Evolutionary conservation across 352 stramenopile species (phyloP).

Genomic region (Globisporangium solare): DNA sequence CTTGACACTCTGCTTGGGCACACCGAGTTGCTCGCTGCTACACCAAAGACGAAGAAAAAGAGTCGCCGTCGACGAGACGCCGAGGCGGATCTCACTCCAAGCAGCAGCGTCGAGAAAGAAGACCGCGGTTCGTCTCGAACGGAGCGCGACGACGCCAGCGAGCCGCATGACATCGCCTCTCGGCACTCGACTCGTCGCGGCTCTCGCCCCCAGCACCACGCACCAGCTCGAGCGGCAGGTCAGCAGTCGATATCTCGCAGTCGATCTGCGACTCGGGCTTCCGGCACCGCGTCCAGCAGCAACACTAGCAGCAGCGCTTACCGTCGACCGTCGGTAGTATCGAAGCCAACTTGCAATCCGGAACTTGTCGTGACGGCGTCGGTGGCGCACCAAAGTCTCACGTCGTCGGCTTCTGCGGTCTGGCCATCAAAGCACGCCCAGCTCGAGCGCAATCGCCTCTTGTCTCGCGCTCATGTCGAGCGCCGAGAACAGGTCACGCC

Average conservation of each 20-base stretch:
- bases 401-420: constrained; percentile 40
- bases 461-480: constrained; percentile 12
- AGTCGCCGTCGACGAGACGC: constrained; percentile 13
- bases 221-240: neutral
- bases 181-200: neutral
- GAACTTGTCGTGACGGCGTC: neutral
- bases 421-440: constrained; percentile 34
- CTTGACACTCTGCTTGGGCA: neutral
- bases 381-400: constrained; percentile 19
- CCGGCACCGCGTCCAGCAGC: neutral
- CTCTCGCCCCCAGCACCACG: neutral
- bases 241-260: neutral
- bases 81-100: neutral
- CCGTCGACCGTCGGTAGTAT: neutral
- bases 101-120: neutral
- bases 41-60: constrained; percentile 15
- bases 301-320: neutral
- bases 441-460: constrained; percentile 6
- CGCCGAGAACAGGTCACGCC: constrained; percentile 4
- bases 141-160: neutral
- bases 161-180: neutral
- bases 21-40: neutral
- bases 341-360: neutral
- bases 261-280: neutral
- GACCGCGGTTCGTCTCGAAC: neutral